Conservation (phyloP, 2,329 filamentous ascomycete species). For the Rhynchosporium graminicola region DNA sequence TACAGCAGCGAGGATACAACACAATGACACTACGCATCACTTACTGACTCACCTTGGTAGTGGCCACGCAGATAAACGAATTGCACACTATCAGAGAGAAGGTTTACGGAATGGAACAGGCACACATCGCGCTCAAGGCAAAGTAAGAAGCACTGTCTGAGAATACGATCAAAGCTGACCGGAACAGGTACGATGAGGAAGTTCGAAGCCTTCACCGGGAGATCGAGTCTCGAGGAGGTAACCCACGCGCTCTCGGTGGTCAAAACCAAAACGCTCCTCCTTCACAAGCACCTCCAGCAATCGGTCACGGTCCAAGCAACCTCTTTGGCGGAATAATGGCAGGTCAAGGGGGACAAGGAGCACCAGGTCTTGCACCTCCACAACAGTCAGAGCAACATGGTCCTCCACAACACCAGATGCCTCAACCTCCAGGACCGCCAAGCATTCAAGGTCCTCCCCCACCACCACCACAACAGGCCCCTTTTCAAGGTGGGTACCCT, state of each 20-base stretch:
- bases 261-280: constrained; percentile 77
- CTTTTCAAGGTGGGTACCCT: constrained; percentile 60
- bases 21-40: neutral
- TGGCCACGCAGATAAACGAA: constrained; percentile 87
- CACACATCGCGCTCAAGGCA: constrained; percentile 82
- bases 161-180: constrained; percentile 16
- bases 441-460: constrained; percentile 57
- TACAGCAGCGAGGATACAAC: neutral
- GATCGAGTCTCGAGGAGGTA: constrained; percentile 71
- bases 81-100: constrained; percentile 93
- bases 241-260: constrained; percentile 64
- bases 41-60: constrained; percentile 49
- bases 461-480: constrained; percentile 67
- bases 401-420: constrained; percentile 62
- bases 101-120: constrained; percentile 89
- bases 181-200: constrained; percentile 85
- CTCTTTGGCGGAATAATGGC: constrained; percentile 97
- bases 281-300: constrained; percentile 77
- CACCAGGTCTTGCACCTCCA: constrained; percentile 74
- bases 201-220: constrained; percentile 83
- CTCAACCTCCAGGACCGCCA: constrained; percentile 55
- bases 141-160: constrained; percentile 62
- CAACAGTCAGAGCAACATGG: constrained; percentile 62
- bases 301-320: constrained; percentile 85
- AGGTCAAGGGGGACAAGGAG: constrained; percentile 78